Evolutionary conservation across 2,329 filamentous ascomycete genomes (phyloP), one percentile per base, ranked within the genome.

Genomic region (Aspergillus terreus): DNA sequence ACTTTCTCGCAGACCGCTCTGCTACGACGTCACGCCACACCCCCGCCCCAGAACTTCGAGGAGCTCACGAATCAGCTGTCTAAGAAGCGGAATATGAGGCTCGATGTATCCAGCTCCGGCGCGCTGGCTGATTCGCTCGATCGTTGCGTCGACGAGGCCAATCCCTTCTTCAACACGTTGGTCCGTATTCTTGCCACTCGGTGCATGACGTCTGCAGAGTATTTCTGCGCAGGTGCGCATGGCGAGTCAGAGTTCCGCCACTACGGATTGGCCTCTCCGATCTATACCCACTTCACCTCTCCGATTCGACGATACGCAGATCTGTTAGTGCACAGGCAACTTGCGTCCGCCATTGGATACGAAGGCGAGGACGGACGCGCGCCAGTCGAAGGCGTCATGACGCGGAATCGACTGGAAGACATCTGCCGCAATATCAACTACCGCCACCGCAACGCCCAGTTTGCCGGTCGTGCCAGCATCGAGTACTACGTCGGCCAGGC

Each of bases 381-480:
- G 36, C 80, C 94, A n/a, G 87, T 95, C 67, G 81, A 90, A 6
- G 86, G 85, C 44, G 82, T 95, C 52, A 87, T 90, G 66, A 90
- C 87, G 60, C 87, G 90, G 58, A 84, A 85, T 59, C 90, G 91
- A 61, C 85, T 99, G 50, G 92, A 97, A 72, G 88, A 85, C 51
- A 90, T 99, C 21, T 97, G 94, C 81, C 92, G 91, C 72, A 99
- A 99, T 76, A 96, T 99, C 81, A 99, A 99, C 71, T 86, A 94
- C 52, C 86, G 94, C 6, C 94, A 99, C 72, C 90, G 94, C 66
- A 99, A 99, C 71, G 94, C 94, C 30, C 94, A 99, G 73, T 87
- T 95, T 74, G 94, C 94, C 2, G 92, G 92, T 33, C 85, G 94
- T 53, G 92, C 94, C 23, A 94, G 88, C 61, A 92, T 99, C 57